Evolutionary conservation across 352 stramenopile genomes (phyloP), one percentile per base, ranked within the genome.

Genomic region (Pythium myriotylum): DNA sequence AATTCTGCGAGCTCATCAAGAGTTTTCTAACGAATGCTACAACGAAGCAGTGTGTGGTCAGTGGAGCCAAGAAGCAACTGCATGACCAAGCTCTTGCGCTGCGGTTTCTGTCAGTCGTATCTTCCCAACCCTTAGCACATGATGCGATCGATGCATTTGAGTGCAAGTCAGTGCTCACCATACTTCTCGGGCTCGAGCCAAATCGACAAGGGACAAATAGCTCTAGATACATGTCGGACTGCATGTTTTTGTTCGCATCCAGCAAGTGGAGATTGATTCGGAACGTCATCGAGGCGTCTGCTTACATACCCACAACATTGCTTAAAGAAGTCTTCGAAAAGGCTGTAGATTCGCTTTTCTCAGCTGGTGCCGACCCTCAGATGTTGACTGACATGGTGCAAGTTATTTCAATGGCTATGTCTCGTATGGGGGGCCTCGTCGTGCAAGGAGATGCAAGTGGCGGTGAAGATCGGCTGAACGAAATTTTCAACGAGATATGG

Each of bases 341-440:
- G 22, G 85, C 73, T 48, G 59, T 92, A 20, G 72, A 81, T 13
- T 70, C 77, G 9, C 66, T 94, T 3, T 67, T 75, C 22, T 82
- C 81, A 7, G 72, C 73, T 14, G 85, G 85, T 0, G 80, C 78
- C 41, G 77, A 92, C 43, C 68, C 81, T 12, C 53, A 61, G 3
- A 74, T 79, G 37, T 75, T 92, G n/a, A 65, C 78, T 51, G 69
- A 86, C 60, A 85, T 92, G 77, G 76, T 89, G 22, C 73, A 80
- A 5, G 79, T 92, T n/a, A 63, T 94, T 16, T 80, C 77, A 1
- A 60, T 84, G 4, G 61, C 74, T 0, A 62, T 94, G 2, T 52
- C 62, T 5, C 79, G 86, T 53, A 53, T 92, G n/a, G 77, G 76
- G 16, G 49, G 55, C 2, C 39, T 68, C 1, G 40, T 90, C 9